Evolutionary conservation across 148 eudicot genomes (phyloP), one percentile per base, ranked within the genome.

Genomic region (Fallopia convolvulus): DNA sequence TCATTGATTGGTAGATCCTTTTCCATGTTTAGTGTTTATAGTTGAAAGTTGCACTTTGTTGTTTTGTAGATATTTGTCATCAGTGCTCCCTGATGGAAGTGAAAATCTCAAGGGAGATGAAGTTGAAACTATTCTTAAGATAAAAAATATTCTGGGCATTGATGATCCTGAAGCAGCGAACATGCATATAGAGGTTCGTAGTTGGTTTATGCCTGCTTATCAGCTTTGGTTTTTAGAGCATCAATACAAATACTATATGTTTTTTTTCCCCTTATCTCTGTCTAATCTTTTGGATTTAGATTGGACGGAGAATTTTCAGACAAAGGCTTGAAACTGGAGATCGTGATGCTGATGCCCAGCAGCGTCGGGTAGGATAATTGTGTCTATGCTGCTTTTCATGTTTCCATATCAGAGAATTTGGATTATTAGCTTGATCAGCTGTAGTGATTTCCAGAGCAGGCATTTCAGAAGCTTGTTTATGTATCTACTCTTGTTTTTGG

Each of bases 91-190:
- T 80, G 80, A 91, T 72, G 91, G 85, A 76, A 81, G 76, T 83
- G 94, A 93, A 85, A 88, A 93, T 80, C 94, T 95, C 41, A 91
- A 86, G 85, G 99, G 99, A 36, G 80, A 86, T 77, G 99, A 95
- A 84, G 97, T 91, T 49, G 97, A 88, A 33, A 82, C 87, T 56
- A 93, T 95, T 58, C 77, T 86, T 55, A 86, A 86, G 65, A 91
- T 93, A 77, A 95, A 95, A 84, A 87, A 79, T 74, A 82, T 92
- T 36, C 83, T 95, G 82, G 99, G 98, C 20, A 93, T 95, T 52
- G 99, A 95, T 83, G 99, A 95, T 72, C 99, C 99, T 71, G 99
- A 95, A 85, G 99, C 99, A 77, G 99, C 99, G 40, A 88, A 87
- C 81, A 89, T 93, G 93, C 98, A 95, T 84, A 84, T 95, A 82